Base-by-base conservation (phyloP, 148 eudicot species). In the Linanthus parryae region DNA sequence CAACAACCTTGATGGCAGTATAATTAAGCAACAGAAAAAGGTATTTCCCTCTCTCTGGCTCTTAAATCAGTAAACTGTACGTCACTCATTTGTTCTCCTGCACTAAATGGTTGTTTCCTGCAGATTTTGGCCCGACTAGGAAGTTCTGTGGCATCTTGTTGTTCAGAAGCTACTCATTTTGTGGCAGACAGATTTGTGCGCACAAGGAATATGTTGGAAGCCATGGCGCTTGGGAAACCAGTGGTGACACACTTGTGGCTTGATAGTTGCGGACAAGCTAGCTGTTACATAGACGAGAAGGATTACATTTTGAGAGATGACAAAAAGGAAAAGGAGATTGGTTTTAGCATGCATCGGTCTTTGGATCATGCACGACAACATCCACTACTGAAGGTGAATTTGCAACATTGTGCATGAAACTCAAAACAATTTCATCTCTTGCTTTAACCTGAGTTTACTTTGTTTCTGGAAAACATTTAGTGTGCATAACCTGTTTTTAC, bases 171-270 rank as follows among this genome's bases (percentile, higher is more conserved):
- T 47, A 82, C 95, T 25, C 98, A 91, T 67, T 91, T 91, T 61
- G 74, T 91, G 44, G 61, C 95, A 44, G 95, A 91, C 66, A 65
- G 40, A 62, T 84, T 91, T 80, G 70, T 66, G 35, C 74, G 98
- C 33, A 91, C 98, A 54, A 81, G 70, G 73, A 91, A 86, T 50
- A 87, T 91, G 95, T 65, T 87, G 57, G 94, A 86, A 74, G 87
- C 98, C 49, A 87, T 87, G 67, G 89, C 90, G 48, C 65, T 70
- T 63, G 95, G 95, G 18, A 91, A 81, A 61, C 81, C 78, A 42
- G 84, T 91, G 37, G 95, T 91, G 49, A 91, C 94, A 42, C 85
- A 61, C 47, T 64, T 66, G 51, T 86, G 98, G 98, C 81, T 91
- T 58, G 87, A 76, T 66, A 77, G 82, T 63, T 86, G 98, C 64